phyloP scores from a whole-genome alignment of 1,284 basidiomycete species.

The Naganishia cerealis region DNA sequence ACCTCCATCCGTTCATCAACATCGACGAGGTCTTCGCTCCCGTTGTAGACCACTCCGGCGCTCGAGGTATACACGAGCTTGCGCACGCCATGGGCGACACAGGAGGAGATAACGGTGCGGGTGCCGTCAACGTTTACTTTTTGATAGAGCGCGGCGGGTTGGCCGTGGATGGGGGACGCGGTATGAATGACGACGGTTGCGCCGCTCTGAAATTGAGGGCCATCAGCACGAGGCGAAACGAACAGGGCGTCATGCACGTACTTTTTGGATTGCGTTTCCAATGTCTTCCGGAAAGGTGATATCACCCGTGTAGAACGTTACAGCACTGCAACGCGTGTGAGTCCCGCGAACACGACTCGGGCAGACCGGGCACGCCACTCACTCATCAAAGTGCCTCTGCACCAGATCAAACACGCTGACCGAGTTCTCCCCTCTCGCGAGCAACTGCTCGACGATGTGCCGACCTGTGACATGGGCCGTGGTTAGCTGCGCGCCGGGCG shows the following conservation, averaged over 20 bases:
- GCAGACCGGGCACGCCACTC: constrained; percentile 33
- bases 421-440: constrained; percentile 69
- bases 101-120: constrained; percentile 77
- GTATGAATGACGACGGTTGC: constrained; percentile 92
- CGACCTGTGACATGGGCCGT: constrained; percentile 55
- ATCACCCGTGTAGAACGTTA: constrained; percentile 81
- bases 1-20: constrained; percentile 83
- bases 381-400: constrained; percentile 70
- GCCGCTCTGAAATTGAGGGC: constrained; percentile 62
- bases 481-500: not conserved
- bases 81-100: constrained; percentile 67
- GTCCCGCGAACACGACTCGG: not conserved
- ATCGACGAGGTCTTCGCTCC: constrained; percentile 71
- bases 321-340: constrained; percentile 58
- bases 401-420: constrained; percentile 86
- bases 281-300: constrained; percentile 75
- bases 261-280: constrained; percentile 70
- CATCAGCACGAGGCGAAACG: not conserved
- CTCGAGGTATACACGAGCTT: constrained; percentile 96
- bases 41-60: constrained; percentile 89
- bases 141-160: constrained; percentile 73
- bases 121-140: constrained; percentile 95
- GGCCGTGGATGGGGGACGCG: constrained; percentile 79
- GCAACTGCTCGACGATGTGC: constrained; percentile 79
- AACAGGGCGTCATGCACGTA: constrained; percentile 47